Evolutionary conservation across 352 stramenopile genomes (phyloP).

Genomic region (Pythium utonaiense): DNA sequence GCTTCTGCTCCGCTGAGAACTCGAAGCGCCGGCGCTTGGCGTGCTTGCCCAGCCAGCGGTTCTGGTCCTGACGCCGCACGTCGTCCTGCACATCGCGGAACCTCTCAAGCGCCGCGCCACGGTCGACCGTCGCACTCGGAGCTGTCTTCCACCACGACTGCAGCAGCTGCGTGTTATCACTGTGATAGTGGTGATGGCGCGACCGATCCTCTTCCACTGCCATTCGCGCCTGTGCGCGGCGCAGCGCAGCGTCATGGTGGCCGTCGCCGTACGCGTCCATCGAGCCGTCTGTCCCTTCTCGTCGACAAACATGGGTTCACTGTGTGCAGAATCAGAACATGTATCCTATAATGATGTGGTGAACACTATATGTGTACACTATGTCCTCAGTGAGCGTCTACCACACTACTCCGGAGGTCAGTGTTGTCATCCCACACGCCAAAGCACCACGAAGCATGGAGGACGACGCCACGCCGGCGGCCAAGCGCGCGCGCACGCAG

Average conservation of each 20-base stretch:
- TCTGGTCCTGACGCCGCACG: slow-evolving; percentile 56
- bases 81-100: slow-evolving; percentile 44
- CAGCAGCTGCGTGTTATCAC: slow-evolving; percentile 1
- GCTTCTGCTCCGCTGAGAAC: slow-evolving; percentile 69
- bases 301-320: neutral
- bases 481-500: slow-evolving; percentile 13
- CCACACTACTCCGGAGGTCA: neutral
- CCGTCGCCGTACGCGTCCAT: neutral
- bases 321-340: neutral
- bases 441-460: neutral
- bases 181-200: neutral
- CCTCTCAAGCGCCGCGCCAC: slow-evolving; percentile 19
- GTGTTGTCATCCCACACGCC: neutral
- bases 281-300: neutral
- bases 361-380: neutral
- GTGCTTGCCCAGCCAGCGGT: slow-evolving; percentile 62
- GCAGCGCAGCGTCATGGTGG: neutral
- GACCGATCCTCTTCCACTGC: neutral
- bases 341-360: neutral
- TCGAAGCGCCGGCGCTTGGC: slow-evolving; percentile 58
- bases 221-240: neutral
- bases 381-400: neutral
- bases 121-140: slow-evolving; percentile 19
- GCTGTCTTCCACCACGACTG: slow-evolving; percentile 37
- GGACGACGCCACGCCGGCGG: slow-evolving; percentile 3